Conservation (phyloP, 2,329 filamentous ascomycete genomes). For the Chaetomium olivaceum region DNA sequence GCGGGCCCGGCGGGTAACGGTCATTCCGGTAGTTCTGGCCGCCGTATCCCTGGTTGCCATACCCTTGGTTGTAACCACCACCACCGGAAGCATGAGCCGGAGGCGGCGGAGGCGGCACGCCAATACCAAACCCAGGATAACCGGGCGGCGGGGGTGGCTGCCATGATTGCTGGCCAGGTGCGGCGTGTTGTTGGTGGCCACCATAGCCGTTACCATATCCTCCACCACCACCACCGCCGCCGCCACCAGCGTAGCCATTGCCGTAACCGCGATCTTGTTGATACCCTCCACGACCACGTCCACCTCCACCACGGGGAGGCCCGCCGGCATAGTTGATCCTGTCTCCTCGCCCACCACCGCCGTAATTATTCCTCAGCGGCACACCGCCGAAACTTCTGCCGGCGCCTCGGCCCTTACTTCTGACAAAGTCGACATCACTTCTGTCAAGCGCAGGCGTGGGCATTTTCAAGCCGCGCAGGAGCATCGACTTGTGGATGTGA, state of each 20-base stretch:
- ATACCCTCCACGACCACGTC: conserved; percentile 27
- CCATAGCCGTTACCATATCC: conserved; percentile 29
- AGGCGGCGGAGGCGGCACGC: conserved; percentile 50
- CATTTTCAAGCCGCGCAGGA: conserved; percentile 79
- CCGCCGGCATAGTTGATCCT: conserved; percentile 55
- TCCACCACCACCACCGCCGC: conserved; percentile 13
- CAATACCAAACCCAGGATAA: conserved; percentile 45
- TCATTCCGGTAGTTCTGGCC: conserved; percentile 18
- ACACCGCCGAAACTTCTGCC: conserved; percentile 71
- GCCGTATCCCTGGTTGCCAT: conserved; percentile 20
- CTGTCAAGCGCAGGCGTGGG: conserved; percentile 70
- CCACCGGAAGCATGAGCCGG: conserved; percentile 32
- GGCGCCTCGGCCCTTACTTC: conserved; percentile 62
- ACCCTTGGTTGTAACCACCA: conserved; percentile 24
- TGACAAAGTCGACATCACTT: conserved; percentile 72
- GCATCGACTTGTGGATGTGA: conserved; percentile 87
- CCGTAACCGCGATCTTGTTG: conserved; percentile 26
- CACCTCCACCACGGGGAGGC: conserved; percentile 14
- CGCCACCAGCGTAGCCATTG: conserved; percentile 24
- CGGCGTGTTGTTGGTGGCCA: conserved; percentile 30
- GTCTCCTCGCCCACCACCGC: conserved; percentile 48
- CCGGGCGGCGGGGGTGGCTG: conserved; percentile 49
- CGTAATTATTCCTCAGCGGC: conserved; percentile 41
- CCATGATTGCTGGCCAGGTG: conserved; percentile 27
- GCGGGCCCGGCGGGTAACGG: conserved; percentile 16